Percentiles rank a stretch among this genome's conserved stretches.
Conservation (phyloP, 148 eudicot genomes). For the Tetragonia tetragonoides region DNA sequence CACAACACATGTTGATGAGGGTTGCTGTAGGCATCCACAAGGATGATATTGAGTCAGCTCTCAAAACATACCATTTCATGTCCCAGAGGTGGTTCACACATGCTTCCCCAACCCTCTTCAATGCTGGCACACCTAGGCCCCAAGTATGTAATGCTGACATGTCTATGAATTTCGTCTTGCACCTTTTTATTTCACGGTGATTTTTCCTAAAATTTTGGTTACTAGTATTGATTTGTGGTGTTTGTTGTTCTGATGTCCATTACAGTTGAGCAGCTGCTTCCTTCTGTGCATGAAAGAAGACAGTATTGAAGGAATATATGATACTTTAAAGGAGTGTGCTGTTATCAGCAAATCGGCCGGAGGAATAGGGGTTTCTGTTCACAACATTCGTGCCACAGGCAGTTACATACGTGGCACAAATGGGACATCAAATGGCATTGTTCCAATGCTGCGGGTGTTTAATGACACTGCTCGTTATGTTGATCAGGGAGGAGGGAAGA, state of each 20-base stretch:
- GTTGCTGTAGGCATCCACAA: slow-evolving; percentile 96
- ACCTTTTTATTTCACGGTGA: too few species aligned
- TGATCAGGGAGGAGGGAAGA: slow-evolving; percentile 98
- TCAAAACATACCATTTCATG: slow-evolving; percentile 86
- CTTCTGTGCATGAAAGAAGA: slow-evolving; percentile 93
- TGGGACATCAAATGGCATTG: slow-evolving; percentile 96
- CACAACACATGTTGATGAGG: slow-evolving; percentile 97
- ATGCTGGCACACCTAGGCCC: slow-evolving; percentile 93
- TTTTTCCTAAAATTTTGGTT: not conserved
- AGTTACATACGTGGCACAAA: slow-evolving; percentile 97
- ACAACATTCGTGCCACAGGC: slow-evolving; percentile 94
- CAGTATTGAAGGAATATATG: slow-evolving; percentile 92
- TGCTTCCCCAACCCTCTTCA: slow-evolving; percentile 97
- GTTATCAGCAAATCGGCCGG: slow-evolving; percentile 98
- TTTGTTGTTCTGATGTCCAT: slow-evolving; percentile 9
- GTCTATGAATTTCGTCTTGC: not conserved
- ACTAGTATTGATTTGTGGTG: not conserved
- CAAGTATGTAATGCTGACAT: slow-evolving; percentile 47
- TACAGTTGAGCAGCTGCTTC: slow-evolving; percentile 96
- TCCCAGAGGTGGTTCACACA: slow-evolving; percentile 98
- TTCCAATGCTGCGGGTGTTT: slow-evolving; percentile 91
- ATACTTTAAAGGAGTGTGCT: slow-evolving; percentile 90
- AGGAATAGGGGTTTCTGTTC: slow-evolving; percentile 86
- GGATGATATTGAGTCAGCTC: slow-evolving; percentile 77
- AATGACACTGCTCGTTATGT: slow-evolving; percentile 99